Evolutionary conservation across 148 eudicot genomes (phyloP).

Genomic region (Dianthus caryophyllus): DNA sequence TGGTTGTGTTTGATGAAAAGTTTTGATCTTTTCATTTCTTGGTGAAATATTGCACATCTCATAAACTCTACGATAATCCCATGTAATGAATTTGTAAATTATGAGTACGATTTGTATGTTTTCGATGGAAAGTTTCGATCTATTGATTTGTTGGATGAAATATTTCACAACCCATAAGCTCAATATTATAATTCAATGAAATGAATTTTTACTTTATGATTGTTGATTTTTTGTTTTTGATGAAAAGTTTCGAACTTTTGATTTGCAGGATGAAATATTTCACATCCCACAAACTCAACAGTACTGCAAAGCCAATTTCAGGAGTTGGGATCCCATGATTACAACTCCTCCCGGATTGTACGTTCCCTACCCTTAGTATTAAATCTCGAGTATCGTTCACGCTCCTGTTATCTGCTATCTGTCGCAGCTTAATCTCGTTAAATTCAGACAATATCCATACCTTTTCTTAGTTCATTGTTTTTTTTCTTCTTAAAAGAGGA

Average conservation of each 20-base stretch:
- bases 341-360: conserved; percentile 97
- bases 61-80: too few relatives aligned
- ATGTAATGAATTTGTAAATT: too few relatives aligned
- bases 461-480: too few relatives aligned
- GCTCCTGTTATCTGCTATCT: too few relatives aligned
- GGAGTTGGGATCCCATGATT: conserved; percentile 97
- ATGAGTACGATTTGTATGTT: neutral
- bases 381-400: neutral
- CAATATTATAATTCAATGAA: too few relatives aligned
- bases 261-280: conserved; percentile 83
- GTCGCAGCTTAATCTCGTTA: too few relatives aligned
- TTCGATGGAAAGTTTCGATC: neutral
- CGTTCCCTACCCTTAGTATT: conserved; percentile 13
- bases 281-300: conserved; percentile 91
- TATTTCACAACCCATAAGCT: conserved; percentile 27
- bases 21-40: neutral
- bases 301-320: conserved; percentile 77
- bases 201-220: too few relatives aligned
- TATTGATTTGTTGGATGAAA: conserved; percentile 64
- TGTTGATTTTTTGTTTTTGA: neutral
- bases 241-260: neutral
- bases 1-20: conserved; percentile 4
- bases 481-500: too few relatives aligned
- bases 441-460: too few relatives aligned
- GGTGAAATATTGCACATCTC: too few relatives aligned